phyloP scores from a whole-genome alignment of 441 rosid species.

The Mallotus japonicus region DNA sequence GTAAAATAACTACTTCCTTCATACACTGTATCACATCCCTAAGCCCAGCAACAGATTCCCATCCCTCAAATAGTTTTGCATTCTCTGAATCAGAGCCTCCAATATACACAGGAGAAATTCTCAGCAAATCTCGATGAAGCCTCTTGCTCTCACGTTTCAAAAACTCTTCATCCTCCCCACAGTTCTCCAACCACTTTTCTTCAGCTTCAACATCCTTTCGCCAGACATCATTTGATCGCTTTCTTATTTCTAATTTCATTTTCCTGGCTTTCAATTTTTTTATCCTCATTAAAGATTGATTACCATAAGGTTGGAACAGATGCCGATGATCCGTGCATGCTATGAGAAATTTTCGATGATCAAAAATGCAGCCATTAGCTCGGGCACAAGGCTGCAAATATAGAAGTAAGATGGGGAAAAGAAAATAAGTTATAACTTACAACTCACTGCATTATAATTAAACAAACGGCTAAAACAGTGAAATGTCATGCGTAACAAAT shows the following conservation, averaged over 20 bases:
- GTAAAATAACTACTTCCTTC: constrained; percentile 97
- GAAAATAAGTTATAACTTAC: not conserved
- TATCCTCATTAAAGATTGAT: constrained; percentile 48
- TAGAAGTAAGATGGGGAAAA: constrained; percentile 15
- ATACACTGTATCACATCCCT: constrained; percentile 86
- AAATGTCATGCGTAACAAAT: constrained; percentile 13
- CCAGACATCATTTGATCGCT: constrained; percentile 78
- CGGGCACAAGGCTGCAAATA: constrained; percentile 94
- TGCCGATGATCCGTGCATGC: constrained; percentile 94
- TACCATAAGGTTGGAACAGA: constrained; percentile 81
- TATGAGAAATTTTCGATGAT: constrained; percentile 97
- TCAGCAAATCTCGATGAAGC: constrained; percentile 83
- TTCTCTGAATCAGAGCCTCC: constrained; percentile 71
- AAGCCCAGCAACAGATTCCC: constrained; percentile 99
- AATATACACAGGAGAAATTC: constrained; percentile 94
- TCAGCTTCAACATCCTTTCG: constrained; percentile 94
- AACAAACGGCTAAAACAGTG: not conserved
- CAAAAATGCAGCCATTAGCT: constrained; percentile 90
- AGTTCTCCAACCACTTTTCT: constrained; percentile 98
- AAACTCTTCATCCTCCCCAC: constrained; percentile 99
- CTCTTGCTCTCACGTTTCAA: constrained; percentile 96
- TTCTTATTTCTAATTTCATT: constrained; percentile 74
- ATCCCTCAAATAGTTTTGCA: constrained; percentile 69
- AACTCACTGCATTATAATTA: not conserved
- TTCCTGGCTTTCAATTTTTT: constrained; percentile 84